Evolutionary conservation across 208 protist genomes (phyloP), one percentile per base, ranked within the genome.

Genomic region (Strigomonas galati): DNA sequence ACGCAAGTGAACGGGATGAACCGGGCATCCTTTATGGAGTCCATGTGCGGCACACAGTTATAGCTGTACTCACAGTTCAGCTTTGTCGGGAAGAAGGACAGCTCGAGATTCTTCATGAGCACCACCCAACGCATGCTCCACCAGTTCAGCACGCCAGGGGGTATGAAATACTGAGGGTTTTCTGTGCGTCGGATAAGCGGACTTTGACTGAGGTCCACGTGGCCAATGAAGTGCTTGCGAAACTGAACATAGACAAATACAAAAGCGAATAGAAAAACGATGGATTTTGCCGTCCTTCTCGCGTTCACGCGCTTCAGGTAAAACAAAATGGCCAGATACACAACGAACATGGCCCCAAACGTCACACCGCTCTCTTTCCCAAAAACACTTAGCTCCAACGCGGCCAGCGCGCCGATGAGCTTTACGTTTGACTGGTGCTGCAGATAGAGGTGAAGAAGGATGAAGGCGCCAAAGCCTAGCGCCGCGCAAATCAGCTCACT

Each of bases 41-140:
- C 28, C 44, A 96, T 40, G 23, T 81, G 65, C 12, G 91, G 91
- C 19, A 97, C 81, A 69, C 89, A 95, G 65, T 96, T 87, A 72
- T 87, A 94, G 55, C 79, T 88, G 73, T 97, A 97, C 74, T 97
- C 93, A 58, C 76, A 88, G 65, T 78, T 95, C 54, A 97, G 61
- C n/a, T 64, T 58, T 1, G 65, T 80, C 3, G 93, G 93, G 46
- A 83, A 89, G 58, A 96, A 77, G 40, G 96, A 80, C 5, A 97
- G 81, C 63, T 81, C 73, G 10, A 87, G n/a, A 74, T 97, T 93
- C 66, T 87, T 82, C 27, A 84, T 73, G 46, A 93, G 85, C 35
- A 96, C 78, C 21, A 88, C 62, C 69, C 71, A 78, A 1, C 74
- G 79, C 24, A 88, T 79, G 19, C 76, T 65, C 26, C 72, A 62